phyloP scores from a whole-genome alignment of 352 stramenopile species.

The Globisporangium iwayamae region DNA sequence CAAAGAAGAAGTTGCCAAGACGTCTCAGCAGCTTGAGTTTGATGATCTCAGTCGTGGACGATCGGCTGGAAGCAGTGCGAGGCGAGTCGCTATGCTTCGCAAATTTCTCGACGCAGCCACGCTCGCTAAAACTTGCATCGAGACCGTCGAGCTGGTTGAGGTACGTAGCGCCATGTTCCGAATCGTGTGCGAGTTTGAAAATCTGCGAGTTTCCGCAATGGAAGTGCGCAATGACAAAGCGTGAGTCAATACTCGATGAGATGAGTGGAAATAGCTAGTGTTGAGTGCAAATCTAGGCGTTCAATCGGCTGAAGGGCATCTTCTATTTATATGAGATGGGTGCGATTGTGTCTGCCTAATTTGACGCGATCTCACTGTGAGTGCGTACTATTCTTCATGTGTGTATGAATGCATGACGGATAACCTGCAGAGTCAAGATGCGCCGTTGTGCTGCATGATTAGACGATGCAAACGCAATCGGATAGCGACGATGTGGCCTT shows the following conservation, averaged over 20 bases:
- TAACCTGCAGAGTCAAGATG: slow-evolving; percentile 2
- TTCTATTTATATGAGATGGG: neutral
- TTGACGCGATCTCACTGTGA: neutral
- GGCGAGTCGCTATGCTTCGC: slow-evolving; percentile 17
- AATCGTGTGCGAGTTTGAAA: slow-evolving; percentile 49
- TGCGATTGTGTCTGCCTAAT: neutral
- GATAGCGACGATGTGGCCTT: slow-evolving; percentile 3
- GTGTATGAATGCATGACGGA: neutral
- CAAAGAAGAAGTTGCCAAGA: slow-evolving; percentile 46
- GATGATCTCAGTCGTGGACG: slow-evolving; percentile 47
- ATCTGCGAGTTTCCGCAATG: slow-evolving; percentile 24
- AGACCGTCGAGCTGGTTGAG: slow-evolving; percentile 40
- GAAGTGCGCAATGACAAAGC: slow-evolving; percentile 1
- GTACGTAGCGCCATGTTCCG: slow-evolving; percentile 31
- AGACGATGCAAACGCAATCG: slow-evolving; percentile 1
- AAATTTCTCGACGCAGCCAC: slow-evolving; percentile 23
- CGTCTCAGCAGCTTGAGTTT: slow-evolving; percentile 47
- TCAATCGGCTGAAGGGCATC: neutral
- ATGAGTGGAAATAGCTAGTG: neutral
- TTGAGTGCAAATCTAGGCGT: neutral
- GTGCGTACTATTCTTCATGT: neutral
- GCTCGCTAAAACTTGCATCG: slow-evolving; percentile 28
- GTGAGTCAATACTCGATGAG: neutral
- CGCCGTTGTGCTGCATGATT: neutral
- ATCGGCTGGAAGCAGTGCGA: slow-evolving; percentile 33